Base-by-base conservation (phyloP, 2,329 filamentous ascomycete species). In the Volutella citrinella region DNA sequence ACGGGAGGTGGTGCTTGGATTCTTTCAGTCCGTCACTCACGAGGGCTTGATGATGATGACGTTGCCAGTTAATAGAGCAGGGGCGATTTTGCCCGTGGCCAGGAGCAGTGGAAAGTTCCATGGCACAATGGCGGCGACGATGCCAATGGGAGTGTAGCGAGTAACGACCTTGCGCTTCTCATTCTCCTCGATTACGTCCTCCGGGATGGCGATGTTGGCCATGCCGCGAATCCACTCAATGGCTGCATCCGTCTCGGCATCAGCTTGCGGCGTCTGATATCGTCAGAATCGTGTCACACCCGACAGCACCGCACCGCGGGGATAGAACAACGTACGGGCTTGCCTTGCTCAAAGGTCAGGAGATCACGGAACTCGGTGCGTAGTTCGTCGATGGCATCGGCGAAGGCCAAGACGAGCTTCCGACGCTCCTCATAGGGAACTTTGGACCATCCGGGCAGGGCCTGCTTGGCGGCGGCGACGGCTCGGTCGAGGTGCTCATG, bases 21-120 rank as follows among this genome's bases (percentile, higher is more conserved):
- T n/a, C n/a, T n/a, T n/a, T n/a, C n/a, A n/a, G n/a, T n/a, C n/a
- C n/a, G n/a, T 16, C 12, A 7, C 48, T 26, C 17, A 51, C 36
- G 72, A 78, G 4, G 74, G 73, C 56, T 79, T 79, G 41, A 77
- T 54, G 31, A 80, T 75, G 25, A 79, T 57, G 11, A 60, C 56
- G 42, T 77, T 78, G 9, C 76, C 76, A 0, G 78, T 75, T 21
- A 80, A 42, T 1, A 83, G 51, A 3, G 74, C 73, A 0, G 76
- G 72, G 2, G 66, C 69, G 17, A 82, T 61, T 55, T 83, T 83
- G 33, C 66, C 65, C 8, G 67, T 52, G 6, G 64, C 66, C 4
- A 78, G 56, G 15, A 69, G 50, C n/a, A 81, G 54, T 6, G 77
- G 76, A 40, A 72, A 74, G 47, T 78, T 78, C 72, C 74, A 78